Evolutionary conservation across 768 basidiomycete genomes (phyloP).

Genomic region (Suillus luteus): DNA sequence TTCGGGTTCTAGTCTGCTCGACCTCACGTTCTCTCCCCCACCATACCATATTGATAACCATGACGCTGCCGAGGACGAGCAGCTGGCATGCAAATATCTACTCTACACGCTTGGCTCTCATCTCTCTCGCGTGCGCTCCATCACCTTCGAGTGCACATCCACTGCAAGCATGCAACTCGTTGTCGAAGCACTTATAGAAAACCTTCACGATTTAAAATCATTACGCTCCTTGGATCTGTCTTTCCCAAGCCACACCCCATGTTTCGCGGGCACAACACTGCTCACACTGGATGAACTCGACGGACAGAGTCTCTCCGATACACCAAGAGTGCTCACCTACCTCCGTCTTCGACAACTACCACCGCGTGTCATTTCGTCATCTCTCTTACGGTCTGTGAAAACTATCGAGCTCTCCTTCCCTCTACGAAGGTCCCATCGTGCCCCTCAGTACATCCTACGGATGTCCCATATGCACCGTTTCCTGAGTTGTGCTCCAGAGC

Average conservation of each 20-base stretch:
- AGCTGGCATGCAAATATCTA: slow-evolving; percentile 25
- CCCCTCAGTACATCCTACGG: slow-evolving; percentile 37
- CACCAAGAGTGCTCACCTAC: slow-evolving; percentile 25
- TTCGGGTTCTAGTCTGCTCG: slow-evolving; percentile 36
- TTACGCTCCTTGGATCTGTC: slow-evolving; percentile 33
- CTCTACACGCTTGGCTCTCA: slow-evolving; percentile 26
- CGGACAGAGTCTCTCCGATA: slow-evolving; percentile 7
- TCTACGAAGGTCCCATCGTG: slow-evolving; percentile 29
- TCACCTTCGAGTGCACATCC: slow-evolving; percentile 36
- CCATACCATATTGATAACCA: slow-evolving; percentile 13
- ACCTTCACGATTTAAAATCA: slow-evolving; percentile 24
- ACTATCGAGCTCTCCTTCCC: slow-evolving; percentile 46
- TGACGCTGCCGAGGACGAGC: slow-evolving; percentile 21
- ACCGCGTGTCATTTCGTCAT: slow-evolving; percentile 37
- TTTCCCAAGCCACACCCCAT: slow-evolving; percentile 27
- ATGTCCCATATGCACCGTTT: slow-evolving; percentile 43
- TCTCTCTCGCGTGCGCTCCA: slow-evolving; percentile 33
- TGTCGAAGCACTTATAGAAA: slow-evolving; percentile 18
- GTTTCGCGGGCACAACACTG: slow-evolving; percentile 29
- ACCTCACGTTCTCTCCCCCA: slow-evolving; percentile 37
- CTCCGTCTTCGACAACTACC: slow-evolving; percentile 47
- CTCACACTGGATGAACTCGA: slow-evolving; percentile 24
- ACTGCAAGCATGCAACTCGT: slow-evolving; percentile 32
- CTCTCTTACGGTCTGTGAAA: slow-evolving; percentile 41
- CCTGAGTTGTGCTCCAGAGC: slow-evolving; percentile 38